Evolutionary conservation across 192 early-diverging fungal species (phyloP), one percentile per base, ranked within the genome.

Genomic region (Umbelopsis isabellina): DNA sequence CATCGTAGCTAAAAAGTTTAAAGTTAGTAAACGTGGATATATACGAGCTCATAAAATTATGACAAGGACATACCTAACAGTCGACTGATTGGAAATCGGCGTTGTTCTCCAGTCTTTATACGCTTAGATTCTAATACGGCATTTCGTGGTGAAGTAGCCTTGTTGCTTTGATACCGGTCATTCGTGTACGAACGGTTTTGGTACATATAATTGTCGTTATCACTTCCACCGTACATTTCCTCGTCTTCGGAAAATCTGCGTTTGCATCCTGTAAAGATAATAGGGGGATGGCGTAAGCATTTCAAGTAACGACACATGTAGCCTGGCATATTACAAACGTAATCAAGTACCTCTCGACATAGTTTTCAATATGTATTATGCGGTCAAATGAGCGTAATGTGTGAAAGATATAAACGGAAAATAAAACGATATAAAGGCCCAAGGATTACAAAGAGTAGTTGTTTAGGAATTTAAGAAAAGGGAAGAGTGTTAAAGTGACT

Each of bases 1-100:
- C 16, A 96, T 84, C 1, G 83, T 85, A 7, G 76, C 83, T 84
- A 66, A 2, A 66, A 2, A 37, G 27, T 25, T 33, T 30, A 66
- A 51, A 61, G 58, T 52, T 15, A 23, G 51, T 41, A 41, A 35
- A n/a, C 68, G 25, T 7, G 11, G 23, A 8, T 35, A 49, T 41
- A 67, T 6, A 46, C 18, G 52, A 55, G 10, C 22, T 16, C 21
- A 64, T 66, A 68, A 16, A 16, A 33, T n/a, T 67, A 50, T 65
- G n/a, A 67, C 5, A 2, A 37, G 18, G 8, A 51, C 46, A 23
- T 77, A 77, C 75, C 79, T 51, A 77, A 52, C 18, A 80, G 69
- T 51, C 77, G 73, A 13, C 49, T 66, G 22, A 77, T 65, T 11
- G 72, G 68, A 50, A 77, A 70, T 30, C 27, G 74, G 58, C 46